Evolutionary conservation across 2,329 filamentous ascomycete species (phyloP), one percentile per base, ranked within the genome.

Genomic region (Coniochaeta hoffmannii): DNA sequence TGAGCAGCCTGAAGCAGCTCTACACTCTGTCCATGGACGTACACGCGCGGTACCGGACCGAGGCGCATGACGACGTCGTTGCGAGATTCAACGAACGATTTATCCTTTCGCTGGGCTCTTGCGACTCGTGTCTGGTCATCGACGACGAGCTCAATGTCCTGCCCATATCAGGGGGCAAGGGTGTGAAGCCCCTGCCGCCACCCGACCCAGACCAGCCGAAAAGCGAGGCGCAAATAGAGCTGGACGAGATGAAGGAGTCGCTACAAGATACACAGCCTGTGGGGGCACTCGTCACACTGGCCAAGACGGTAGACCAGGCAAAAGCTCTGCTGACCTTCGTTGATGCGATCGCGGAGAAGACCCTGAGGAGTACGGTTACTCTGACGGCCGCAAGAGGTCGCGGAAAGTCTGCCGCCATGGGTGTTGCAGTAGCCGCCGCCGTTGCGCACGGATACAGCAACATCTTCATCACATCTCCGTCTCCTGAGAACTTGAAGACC

Each of bases 1-100:
- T 99, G 90, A 94, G 79, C 71, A 97, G 91, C 70, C 76, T 99
- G 76, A 96, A 96, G 73, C 94, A 99, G 75, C 82, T 99, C 1
- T 99, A 97, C 74, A 96, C 90, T 50, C 71, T 99, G 67, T 92
- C 90, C 30, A 99, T 99, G 95, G 95, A 99, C 66, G 89, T 97
- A 52, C 95, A 99, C 74, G 91, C 92, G 55, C 82, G 94, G 69
- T 99, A 97, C 76, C 83, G 94, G 57, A 99, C 94, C 19, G 95
- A 99, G 72, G 94, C 94, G 1, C 91, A 99, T 69, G 86, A 88
- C 61, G 94, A 99, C 71, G 93, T 99, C 36, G 88, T 93, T 36
- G 92, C 94, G 51, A 83, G 94, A 58, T 99, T 99, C 79, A 99
- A 99, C 73, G 94, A 99, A 76, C 86, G 94, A 17, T 99, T 99